Evolutionary conservation across 129 eudicot species (phyloP).

Genomic region (Mikania micrantha): DNA sequence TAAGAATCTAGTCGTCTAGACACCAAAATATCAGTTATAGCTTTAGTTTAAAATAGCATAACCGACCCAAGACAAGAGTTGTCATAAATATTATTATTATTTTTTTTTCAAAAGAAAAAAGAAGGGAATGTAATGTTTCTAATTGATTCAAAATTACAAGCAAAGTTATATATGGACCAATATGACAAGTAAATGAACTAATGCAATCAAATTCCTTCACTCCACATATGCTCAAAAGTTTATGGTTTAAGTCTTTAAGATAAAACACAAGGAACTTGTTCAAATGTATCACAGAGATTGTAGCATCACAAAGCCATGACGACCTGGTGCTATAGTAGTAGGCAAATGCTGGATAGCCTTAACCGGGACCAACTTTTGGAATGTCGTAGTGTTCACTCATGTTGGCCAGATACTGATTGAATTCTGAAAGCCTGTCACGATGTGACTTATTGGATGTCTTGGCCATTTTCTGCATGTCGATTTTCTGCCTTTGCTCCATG

Average conservation of each 20-base stretch:
- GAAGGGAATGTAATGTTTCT: too few species aligned
- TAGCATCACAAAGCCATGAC: background rate
- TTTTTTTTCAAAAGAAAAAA: too few species aligned
- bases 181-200: background rate
- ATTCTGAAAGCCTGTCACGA: conserved; percentile 84
- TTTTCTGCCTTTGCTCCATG: conserved; percentile 77
- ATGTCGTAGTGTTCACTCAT: conserved; percentile 99
- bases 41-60: too few species aligned
- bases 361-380: conserved; percentile 99
- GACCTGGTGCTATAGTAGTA: background rate
- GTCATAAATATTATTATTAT: too few species aligned
- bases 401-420: conserved; percentile 96
- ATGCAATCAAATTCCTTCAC: background rate
- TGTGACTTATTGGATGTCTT: conserved; percentile 86
- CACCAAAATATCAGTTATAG: too few species aligned
- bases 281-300: background rate
- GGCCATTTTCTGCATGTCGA: conserved; percentile 66
- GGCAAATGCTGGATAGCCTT: background rate
- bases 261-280: background rate
- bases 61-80: background rate
- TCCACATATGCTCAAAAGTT: background rate
- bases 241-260: background rate
- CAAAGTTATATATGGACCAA: too few species aligned
- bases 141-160: too few species aligned
- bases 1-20: too few species aligned